Conservation (phyloP, 345 rosid genomes). For the Clausena lansium region DNA sequence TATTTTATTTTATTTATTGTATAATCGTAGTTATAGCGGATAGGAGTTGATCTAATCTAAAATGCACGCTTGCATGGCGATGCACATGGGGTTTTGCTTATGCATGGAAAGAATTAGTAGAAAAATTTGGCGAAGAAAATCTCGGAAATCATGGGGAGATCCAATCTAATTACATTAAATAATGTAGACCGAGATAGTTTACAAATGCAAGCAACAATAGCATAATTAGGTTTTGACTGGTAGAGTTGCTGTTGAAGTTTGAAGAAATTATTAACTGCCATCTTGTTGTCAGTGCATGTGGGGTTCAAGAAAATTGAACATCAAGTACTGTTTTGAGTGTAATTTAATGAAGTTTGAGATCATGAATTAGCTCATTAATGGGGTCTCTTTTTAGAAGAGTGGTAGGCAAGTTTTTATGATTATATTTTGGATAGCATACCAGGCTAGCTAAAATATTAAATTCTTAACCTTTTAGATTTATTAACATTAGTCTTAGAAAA, state of each 20-base stretch:
- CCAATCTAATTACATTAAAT: constrained; percentile 9
- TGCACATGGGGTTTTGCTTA: too few species aligned
- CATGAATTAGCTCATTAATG: background rate
- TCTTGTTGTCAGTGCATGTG: background rate
- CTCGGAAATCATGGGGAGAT: constrained; percentile 31
- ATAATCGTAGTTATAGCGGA: too few species aligned
- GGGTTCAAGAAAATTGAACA: background rate
- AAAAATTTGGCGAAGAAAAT: background rate
- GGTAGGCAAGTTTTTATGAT: background rate
- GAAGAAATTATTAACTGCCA: background rate
- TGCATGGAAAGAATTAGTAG: background rate
- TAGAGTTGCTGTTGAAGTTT: background rate
- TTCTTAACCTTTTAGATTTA: background rate
- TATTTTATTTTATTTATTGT: too few species aligned
- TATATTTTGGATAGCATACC: background rate
- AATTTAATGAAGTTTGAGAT: background rate
- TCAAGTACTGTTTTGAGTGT: background rate
- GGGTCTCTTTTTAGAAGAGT: background rate
- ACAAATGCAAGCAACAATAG: constrained; percentile 12
- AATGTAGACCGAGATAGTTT: background rate
- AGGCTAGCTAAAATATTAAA: too few species aligned
- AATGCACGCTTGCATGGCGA: too few species aligned
- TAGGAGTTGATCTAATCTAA: too few species aligned
- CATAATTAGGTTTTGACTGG: constrained; percentile 21
- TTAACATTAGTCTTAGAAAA: too few species aligned